Evolutionary conservation across 2,329 filamentous ascomycete genomes (phyloP).

Genomic region (Lojkania enalia): DNA sequence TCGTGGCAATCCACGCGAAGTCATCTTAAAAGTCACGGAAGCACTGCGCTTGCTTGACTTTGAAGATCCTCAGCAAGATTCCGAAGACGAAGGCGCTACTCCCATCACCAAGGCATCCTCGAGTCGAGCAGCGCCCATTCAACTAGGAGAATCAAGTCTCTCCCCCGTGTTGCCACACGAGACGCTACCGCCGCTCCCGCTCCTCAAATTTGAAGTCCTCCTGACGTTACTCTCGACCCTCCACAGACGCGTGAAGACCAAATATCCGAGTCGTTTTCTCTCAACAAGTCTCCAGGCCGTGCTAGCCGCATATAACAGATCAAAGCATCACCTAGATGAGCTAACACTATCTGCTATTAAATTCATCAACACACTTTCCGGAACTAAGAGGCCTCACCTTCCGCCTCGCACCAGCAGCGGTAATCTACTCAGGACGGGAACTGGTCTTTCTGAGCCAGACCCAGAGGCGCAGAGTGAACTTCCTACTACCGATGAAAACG

Average conservation of each 20-base stretch:
- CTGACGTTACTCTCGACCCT: constrained; percentile 73
- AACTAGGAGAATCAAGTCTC: constrained; percentile 36
- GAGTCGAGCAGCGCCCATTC: constrained; percentile 28
- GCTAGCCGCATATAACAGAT: constrained; percentile 65
- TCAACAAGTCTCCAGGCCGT: constrained; percentile 76
- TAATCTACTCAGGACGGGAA: constrained; percentile 44
- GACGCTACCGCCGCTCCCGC: constrained; percentile 44
- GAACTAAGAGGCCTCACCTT: constrained; percentile 66
- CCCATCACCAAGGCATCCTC: constrained; percentile 12
- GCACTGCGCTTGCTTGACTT: constrained; percentile 65
- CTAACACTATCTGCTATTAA: constrained; percentile 72
- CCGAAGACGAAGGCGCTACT: constrained; percentile 52
- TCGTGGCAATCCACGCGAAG: constrained; percentile 78
- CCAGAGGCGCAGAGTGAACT: constrained; percentile 57
- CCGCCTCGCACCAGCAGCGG: constrained; percentile 61
- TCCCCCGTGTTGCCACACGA: constrained; percentile 29
- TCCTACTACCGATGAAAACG: constrained; percentile 57
- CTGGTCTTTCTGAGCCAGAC: constrained; percentile 51
- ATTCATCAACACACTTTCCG: constrained; percentile 69
- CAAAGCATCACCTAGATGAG: constrained; percentile 60
- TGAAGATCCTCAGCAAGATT: constrained; percentile 57
- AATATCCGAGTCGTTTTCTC: constrained; percentile 76
- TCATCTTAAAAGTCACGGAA: constrained; percentile 79
- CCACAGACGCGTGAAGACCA: constrained; percentile 74
- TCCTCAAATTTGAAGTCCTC: constrained; percentile 67